A percentile compares a stretch with the other conserved stretches of the same genome.
These are phyloP conservation scores for Anacardium occidentale DNA, from an alignment of 345 rosid species.

Conservation along the genomic window DNA sequence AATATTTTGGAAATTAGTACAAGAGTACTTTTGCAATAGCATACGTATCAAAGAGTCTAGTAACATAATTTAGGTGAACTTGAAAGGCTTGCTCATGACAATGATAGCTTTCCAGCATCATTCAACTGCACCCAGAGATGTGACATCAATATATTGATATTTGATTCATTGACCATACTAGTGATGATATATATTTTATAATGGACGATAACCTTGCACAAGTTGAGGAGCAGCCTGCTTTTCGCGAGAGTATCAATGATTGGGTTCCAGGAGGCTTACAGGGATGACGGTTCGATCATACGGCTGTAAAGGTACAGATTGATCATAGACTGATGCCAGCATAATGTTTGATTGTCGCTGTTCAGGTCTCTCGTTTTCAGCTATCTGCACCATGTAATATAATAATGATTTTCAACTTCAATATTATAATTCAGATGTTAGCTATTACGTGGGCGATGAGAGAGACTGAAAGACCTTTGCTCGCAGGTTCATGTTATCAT, in stretches of 20 bases:
- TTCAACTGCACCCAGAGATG: slow-evolving; percentile 16
- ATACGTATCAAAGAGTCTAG: neutral
- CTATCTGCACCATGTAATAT: slow-evolving; percentile 45
- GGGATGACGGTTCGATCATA: slow-evolving; percentile 60
- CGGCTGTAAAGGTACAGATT: slow-evolving; percentile 34
- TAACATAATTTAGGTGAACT: neutral
- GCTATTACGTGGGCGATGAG: neutral
- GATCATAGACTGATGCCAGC: slow-evolving; percentile 43
- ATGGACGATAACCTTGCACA: slow-evolving; percentile 44
- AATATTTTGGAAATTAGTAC: neutral
- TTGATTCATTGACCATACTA: neutral
- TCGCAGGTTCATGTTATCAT: slow-evolving; percentile 67
- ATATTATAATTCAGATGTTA: neutral
- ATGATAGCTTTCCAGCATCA: neutral
- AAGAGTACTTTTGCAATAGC: neutral
- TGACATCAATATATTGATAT: neutral
- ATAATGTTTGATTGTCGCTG: slow-evolving; percentile 40
- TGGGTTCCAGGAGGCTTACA: slow-evolving; percentile 59
- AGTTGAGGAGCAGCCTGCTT: slow-evolving; percentile 65
- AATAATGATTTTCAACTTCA: neutral
- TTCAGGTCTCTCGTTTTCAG: slow-evolving; percentile 52
- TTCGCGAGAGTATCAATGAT: slow-evolving; percentile 42
- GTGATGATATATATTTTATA: neutral
- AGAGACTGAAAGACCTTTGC: slow-evolving; percentile 48
- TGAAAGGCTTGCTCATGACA: neutral